These are phyloP conservation scores for Aspergillus brasiliensis DNA, from an alignment of 2,329 filamentous ascomycete species.

Conservation along the genomic window DNA sequence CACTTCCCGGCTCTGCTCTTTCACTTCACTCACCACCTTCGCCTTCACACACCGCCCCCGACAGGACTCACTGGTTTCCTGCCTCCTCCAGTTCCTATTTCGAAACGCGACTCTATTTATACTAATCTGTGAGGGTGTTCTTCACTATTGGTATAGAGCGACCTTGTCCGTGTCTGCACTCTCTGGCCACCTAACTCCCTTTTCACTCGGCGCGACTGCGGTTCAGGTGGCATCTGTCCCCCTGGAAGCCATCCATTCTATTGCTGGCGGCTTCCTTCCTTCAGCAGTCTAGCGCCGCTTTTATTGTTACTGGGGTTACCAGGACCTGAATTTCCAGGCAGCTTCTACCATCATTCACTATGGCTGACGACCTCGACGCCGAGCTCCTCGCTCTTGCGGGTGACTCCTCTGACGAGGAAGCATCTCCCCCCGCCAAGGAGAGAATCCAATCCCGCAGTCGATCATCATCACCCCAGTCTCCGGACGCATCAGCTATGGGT, in stretches of 20 bases:
- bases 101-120: background rate
- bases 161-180: conserved; percentile 3
- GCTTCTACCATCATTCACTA: conserved; percentile 46
- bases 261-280: conserved; percentile 3
- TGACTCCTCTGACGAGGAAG: conserved; percentile 58
- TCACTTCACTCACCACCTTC: conserved; percentile 2
- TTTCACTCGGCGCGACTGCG: conserved; percentile 24
- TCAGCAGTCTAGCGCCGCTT: conserved; percentile 8
- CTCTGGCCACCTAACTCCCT: conserved; percentile 12
- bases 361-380: conserved; percentile 84
- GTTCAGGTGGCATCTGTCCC: conserved; percentile 18
- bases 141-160: conserved; percentile 16
- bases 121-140: conserved; percentile 2
- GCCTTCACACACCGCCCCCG: conserved; percentile 14
- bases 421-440: conserved; percentile 57
- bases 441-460: conserved; percentile 55
- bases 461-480: conserved; percentile 54
- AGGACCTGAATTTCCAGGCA: conserved; percentile 14
- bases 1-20: conserved; percentile 17
- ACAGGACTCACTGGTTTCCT: background rate
- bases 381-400: conserved; percentile 92
- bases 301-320: background rate
- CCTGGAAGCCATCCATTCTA: background rate
- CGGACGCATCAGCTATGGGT: conserved; percentile 48
- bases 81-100: background rate